These are phyloP conservation scores for Ceratocystis destructans DNA, from an alignment of 2,329 filamentous ascomycete genomes.

Conservation along the genomic window DNA sequence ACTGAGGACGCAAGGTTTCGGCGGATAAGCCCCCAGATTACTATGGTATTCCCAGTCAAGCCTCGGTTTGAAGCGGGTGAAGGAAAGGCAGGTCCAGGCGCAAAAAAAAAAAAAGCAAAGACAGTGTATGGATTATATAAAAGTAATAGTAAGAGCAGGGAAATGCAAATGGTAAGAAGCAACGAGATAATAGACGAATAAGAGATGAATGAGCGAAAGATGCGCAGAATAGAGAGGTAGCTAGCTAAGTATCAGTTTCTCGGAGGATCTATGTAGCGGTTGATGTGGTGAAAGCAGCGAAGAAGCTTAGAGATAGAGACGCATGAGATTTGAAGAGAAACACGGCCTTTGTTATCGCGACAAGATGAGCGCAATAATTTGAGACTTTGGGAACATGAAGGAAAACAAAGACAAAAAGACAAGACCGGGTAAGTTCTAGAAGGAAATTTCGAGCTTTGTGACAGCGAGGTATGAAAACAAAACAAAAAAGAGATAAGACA, in stretches of 20 bases:
- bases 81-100: slow-evolving; percentile 13
- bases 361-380: background rate
- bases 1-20: background rate
- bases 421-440: background rate
- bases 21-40: background rate
- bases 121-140: background rate
- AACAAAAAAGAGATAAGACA: too few relatives aligned
- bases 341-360: background rate
- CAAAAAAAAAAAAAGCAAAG: slow-evolving; percentile 11
- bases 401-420: background rate
- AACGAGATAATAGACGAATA: background rate
- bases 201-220: background rate
- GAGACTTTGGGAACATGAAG: background rate
- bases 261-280: background rate
- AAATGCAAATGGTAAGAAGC: background rate
- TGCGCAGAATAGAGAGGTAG: background rate
- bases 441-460: background rate
- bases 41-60: background rate
- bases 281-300: background rate
- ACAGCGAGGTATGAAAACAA: background rate
- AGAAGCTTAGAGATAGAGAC: background rate
- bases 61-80: slow-evolving; percentile 20
- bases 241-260: background rate
- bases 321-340: background rate
- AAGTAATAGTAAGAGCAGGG: slow-evolving; percentile 4